phyloP scores from a whole-genome alignment of 495 filamentous ascomycete genomes.

The Tuber melanosporum region DNA sequence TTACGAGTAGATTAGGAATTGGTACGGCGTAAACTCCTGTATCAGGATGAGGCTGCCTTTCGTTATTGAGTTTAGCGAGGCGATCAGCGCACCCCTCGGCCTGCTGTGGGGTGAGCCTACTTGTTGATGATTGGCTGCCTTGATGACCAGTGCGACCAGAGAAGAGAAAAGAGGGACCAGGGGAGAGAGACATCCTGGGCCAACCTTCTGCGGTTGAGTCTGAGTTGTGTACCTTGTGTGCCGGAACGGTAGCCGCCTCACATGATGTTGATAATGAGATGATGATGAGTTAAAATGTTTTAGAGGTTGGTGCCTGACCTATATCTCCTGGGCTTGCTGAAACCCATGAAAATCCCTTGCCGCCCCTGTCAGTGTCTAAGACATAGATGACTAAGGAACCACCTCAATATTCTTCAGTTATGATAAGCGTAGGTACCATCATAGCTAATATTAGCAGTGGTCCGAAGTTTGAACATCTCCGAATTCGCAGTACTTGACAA shows the following conservation, averaged over 20 bases:
- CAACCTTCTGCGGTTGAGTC: no score
- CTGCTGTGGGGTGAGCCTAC: not conserved
- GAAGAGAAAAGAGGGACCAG: not conserved
- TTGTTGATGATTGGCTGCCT: not conserved
- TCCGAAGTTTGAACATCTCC: no score
- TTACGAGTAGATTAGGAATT: not conserved
- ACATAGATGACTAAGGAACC: no score
- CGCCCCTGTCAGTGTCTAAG: no score
- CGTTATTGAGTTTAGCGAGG: not conserved
- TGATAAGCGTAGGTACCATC: no score
- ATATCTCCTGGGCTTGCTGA: no score
- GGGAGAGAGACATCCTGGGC: not conserved
- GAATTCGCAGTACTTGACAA: no score
- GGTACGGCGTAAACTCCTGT: not conserved
- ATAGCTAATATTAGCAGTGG: no score
- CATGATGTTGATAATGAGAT: not conserved
- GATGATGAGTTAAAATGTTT: not conserved
- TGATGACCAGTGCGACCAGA: not conserved
- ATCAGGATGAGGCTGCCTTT: not conserved
- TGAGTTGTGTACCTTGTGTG: not conserved
- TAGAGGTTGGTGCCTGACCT: not conserved
- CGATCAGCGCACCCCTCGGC: not conserved
- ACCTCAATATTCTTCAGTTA: no score
- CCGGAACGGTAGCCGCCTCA: not conserved
- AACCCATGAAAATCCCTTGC: no score